Base-by-base conservation (phyloP, 805 yeast genomes). In the Suhomyces canberraensis region DNA sequence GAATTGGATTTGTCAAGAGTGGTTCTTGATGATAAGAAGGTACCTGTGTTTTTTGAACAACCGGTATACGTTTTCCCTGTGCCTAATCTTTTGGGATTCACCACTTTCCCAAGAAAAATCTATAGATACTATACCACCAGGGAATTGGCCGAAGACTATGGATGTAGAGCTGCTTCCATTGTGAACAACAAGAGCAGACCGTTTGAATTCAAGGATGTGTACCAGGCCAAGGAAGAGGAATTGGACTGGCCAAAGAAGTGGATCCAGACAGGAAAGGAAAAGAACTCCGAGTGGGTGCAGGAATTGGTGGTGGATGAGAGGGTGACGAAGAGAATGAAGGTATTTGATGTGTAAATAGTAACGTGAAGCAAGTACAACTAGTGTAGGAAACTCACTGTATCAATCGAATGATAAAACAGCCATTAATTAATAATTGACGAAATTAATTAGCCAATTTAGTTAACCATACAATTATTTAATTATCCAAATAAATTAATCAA, bases 231-330 rank as follows among this genome's bases (percentile, higher is more conserved):
- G 14, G 78, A 68, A 28, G 96, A 89, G 57, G 96, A 90, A 54
- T 51, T 58, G 4, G 91, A 86, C 46, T 91, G 97, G 97, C 96
- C 96, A 11, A 60, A 66, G 37, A 73, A 74, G 40, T 91, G 97
- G 96, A 84, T 86, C 22, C 72, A 78, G 46, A 73, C 71, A 40
- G 95, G 96, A n/a, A 56, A 60, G 31, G 84, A 78, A 35, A 82
- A 78, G 46, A 65, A 76, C 27, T 83, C 95, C 45, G 97, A 91
- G 56, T 91, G 98, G 98, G 79, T 82, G 37, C 79, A 79, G 52
- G 90, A 83, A 18, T 64, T 90, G 31, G 66, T 55, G 6, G 76
- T 76, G 19, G 98, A 91, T 54, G 78, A 76, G 7, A 67, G 95
- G 41, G 77, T 91, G 13, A 58, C 73, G 8, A 55, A 61, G 16